Base-by-base conservation (phyloP, 352 stramenopile genomes). In the Blastocystis sp. region DNA sequence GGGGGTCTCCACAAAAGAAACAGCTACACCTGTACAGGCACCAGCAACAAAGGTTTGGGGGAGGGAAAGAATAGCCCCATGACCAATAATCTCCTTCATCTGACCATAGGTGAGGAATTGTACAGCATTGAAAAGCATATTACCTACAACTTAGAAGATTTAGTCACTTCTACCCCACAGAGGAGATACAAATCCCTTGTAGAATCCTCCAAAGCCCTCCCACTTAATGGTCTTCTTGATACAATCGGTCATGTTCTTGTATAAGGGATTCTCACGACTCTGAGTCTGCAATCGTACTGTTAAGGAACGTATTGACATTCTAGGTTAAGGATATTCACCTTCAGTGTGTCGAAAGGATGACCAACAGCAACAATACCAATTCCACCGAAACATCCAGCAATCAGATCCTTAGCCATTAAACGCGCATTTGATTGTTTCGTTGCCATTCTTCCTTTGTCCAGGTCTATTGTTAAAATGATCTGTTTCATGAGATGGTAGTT, bases 281-380 rank as follows among this genome's bases (percentile, higher is more conserved):
- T 86, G 75, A 24, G 75, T 86, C 24, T 86, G 75, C 19, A 86
- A 39, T 49, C 69, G 37, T 80, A 42, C 11, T 14, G 43, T 63
- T 80, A 80, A 80, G 37, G 69, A 61, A 43, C 24, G 27, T 37
- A 63, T n/a, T 19, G 24, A 63, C 46, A 16, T 11, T 61, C 21
- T 11, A 19, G n/a, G 4, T 80, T 49, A 61, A 80, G 69, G 69
- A 80, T 86, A 86, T 75, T 24, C 12, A 86, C 75, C 37, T 86
- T 86, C 27, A 86, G 27, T 21, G 75, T 86, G 71, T 86, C 75
- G 37, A 86, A 86, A 42, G 75, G 75, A 86, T 86, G 75, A 69
- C 75, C 75, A 24, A 86, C 75, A 73, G 75, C 75, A 46, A 86
- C 75, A 37, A 86, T 71, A 86, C 75, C 75, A 86, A 86, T 46